Evolutionary conservation across 805 yeast species (phyloP).

Genomic region (Candida easanensis): DNA sequence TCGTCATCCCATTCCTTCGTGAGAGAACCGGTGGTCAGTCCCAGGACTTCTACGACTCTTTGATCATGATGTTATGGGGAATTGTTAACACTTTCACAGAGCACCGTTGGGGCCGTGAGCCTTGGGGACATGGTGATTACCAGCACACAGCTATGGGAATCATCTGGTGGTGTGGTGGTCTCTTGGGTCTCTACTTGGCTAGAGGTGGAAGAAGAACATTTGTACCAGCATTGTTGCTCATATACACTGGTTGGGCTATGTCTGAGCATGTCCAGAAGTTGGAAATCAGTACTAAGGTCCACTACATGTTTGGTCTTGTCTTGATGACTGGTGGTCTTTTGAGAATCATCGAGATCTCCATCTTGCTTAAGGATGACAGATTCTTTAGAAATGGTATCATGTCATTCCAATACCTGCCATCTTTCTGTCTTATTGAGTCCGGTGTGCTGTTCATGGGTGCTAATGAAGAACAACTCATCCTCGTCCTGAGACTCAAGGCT

Average conservation of each 20-base stretch:
- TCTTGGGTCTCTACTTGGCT: conserved; percentile 76
- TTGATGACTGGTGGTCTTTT: conserved; percentile 75
- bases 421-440: conserved; percentile 72
- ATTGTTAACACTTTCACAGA: conserved; percentile 93
- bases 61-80: conserved; percentile 85
- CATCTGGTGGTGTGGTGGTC: conserved; percentile 94
- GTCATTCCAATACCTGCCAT: conserved; percentile 84
- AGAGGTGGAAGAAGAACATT: conserved; percentile 66
- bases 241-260: conserved; percentile 95
- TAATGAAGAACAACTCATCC: conserved; percentile 77
- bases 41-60: conserved; percentile 84
- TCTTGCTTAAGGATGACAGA: conserved; percentile 65
- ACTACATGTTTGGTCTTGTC: conserved; percentile 78
- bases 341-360: conserved; percentile 76
- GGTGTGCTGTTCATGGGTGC: conserved; percentile 92
- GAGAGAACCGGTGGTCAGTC: conserved; percentile 48
- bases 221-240: conserved; percentile 76
- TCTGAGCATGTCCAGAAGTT: conserved; percentile 80
- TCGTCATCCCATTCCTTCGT: conserved; percentile 75
- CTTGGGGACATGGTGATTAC: conserved; percentile 89
- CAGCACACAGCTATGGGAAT: conserved; percentile 97
- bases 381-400: conserved; percentile 43
- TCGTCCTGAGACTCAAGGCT: conserved; percentile 72
- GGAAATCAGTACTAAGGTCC: conserved; percentile 80
- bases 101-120: conserved; percentile 89